phyloP scores from a whole-genome alignment of 108 stramenopile species.

The Nitzschia inconspicua region DNA sequence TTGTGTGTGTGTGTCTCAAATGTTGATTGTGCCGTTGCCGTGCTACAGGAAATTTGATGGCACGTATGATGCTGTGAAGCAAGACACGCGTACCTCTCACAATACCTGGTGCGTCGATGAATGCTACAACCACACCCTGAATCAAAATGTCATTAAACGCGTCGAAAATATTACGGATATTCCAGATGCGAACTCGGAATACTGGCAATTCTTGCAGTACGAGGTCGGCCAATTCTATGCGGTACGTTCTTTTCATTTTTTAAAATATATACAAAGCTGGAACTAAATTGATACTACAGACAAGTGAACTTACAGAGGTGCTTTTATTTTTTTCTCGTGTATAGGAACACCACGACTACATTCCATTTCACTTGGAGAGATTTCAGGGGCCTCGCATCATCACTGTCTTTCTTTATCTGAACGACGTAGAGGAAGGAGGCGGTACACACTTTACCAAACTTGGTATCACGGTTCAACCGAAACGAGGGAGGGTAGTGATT shows the following conservation, averaged over 20 bases:
- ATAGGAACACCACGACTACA: constrained; percentile 36
- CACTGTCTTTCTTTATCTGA: constrained; percentile 86
- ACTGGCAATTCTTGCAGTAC: constrained; percentile 74
- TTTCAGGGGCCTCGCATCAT: constrained; percentile 64
- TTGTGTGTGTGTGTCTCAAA: no score
- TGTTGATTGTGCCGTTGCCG: no score
- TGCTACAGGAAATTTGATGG: constrained; percentile 27
- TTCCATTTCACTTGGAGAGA: constrained; percentile 17
- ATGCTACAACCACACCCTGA: constrained; percentile 49
- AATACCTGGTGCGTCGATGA: constrained; percentile 77
- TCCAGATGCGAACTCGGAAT: constrained; percentile 56
- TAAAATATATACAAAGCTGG: neutral
- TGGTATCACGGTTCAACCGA: constrained; percentile 62
- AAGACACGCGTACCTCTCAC: constrained; percentile 19
- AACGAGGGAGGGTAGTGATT: constrained; percentile 66
- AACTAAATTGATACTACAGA: neutral
- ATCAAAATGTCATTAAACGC: constrained; percentile 31
- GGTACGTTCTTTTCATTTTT: neutral
- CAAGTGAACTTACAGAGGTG: no score
- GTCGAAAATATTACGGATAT: constrained; percentile 61
- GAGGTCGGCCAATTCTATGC: constrained; percentile 53
- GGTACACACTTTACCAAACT: constrained; percentile 67
- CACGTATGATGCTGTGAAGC: constrained; percentile 10
- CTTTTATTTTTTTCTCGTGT: neutral
- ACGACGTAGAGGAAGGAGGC: constrained; percentile 87